Evolutionary conservation across 164 flowering plant species (phyloP), one percentile per base, ranked within the genome.

Genomic region (Tetrastigma voinierianum): DNA sequence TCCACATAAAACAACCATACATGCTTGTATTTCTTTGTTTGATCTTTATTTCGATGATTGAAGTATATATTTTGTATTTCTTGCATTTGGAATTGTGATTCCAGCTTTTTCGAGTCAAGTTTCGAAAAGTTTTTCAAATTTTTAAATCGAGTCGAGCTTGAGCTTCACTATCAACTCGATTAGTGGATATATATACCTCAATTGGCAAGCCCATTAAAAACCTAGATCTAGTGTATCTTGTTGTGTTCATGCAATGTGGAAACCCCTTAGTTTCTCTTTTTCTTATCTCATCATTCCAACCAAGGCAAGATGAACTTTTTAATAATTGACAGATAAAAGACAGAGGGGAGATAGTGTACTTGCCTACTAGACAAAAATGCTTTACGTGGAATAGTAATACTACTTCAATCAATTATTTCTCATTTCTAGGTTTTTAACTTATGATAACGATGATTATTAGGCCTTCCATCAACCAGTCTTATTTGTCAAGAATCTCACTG

Each of bases 351-450:
- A 3, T 59, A 23, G 48, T 62, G 61, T 62, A 57, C 57, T 57
- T 57, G 57, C 65, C 65, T 10, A 58, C 32, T 21, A 15, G 16
- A 17, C 12, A 13, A 49, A 44, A 40, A 61, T 67, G 47, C 13
- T 57, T 13, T 7, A 24, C 51, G 44, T 23, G 48, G 10, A 46
- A n/a, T 21, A 62, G 48, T 4, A 46, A n/a, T 21, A 62, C 32
- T 52, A 15, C 16, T 32, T 16, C 11, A 18, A 18, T 62, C 48
- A 63, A 67, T 48, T 46, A 65, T 67, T 21, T 59, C 70, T 57
- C 66, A 57, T 48, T 61, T 61, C 67, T n/a, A 63, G 65, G 58
- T 43, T 32, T 71, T 69, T 69, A 69, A 59, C 67, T 40, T 14
- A 57, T 52, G 46, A 63, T 54, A 17, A 51, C 61, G 62, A 70